Percentiles rank a stretch among this genome's conserved stretches.
phyloP scores from a whole-genome alignment of 2,329 filamentous ascomycete species.

The Apiospora malaysiana region DNA sequence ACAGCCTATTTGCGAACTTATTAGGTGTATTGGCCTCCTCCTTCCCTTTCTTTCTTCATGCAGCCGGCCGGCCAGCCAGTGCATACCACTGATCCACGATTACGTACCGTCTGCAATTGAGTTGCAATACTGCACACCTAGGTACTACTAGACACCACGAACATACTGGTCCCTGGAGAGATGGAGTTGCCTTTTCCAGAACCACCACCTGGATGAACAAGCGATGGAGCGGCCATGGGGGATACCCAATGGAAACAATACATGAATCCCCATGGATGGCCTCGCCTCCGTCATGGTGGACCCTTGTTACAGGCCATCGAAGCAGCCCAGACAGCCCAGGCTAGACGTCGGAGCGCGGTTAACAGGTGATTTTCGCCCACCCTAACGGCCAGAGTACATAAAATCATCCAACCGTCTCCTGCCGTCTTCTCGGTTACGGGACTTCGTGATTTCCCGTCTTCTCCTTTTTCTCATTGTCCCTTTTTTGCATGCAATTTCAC shows the following conservation, averaged over 20 bases:
- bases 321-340: slow-evolving; percentile 16
- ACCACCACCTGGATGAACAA: slow-evolving; percentile 8
- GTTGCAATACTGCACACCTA: slow-evolving; percentile 10
- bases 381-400: neutral
- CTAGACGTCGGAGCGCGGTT: slow-evolving; percentile 12
- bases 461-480: neutral
- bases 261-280: slow-evolving; percentile 10
- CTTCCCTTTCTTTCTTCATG: neutral
- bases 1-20: too few species aligned
- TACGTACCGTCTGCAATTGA: neutral
- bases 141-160: too few species aligned
- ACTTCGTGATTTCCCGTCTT: slow-evolving; percentile 16
- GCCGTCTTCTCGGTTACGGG: slow-evolving; percentile 14
- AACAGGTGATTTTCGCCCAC: slow-evolving; percentile 7
- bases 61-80: neutral
- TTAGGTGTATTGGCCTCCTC: too few species aligned
- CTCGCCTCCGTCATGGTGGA: slow-evolving; percentile 16
- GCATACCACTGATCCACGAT: neutral
- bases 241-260: slow-evolving; percentile 11
- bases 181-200: slow-evolving; percentile 13
- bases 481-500: neutral
- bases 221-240: neutral
- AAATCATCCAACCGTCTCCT: slow-evolving; percentile 16
- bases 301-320: slow-evolving; percentile 14
- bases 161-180: neutral